Evolutionary conservation across 495 filamentous ascomycete genomes (phyloP).

Genomic region (Penicillium canescens): DNA sequence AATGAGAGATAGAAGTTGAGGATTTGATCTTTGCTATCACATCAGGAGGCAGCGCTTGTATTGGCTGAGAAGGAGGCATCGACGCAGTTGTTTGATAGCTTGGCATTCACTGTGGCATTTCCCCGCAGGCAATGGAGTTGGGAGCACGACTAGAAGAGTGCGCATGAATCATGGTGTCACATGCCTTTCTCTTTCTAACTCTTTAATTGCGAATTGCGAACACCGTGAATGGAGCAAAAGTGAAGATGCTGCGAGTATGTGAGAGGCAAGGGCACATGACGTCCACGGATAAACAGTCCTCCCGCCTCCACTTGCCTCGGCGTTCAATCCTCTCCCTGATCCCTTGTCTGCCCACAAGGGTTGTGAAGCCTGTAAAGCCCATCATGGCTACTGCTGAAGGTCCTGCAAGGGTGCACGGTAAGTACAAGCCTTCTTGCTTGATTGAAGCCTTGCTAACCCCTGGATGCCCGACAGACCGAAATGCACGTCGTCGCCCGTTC

Average conservation of each 20-base stretch:
- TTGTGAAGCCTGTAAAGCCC: constrained; percentile 7
- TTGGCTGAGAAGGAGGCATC: constrained; percentile 27
- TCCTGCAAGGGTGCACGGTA: constrained; percentile 66
- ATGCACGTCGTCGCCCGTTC: constrained; percentile 80
- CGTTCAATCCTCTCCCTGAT: constrained; percentile 6
- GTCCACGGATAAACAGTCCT: constrained; percentile 30
- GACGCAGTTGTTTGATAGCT: not conserved
- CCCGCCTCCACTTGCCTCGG: constrained; percentile 21
- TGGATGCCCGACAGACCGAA: constrained; percentile 50
- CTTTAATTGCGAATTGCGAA: not conserved
- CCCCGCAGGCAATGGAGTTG: not conserved
- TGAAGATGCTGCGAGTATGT: constrained; percentile 7
- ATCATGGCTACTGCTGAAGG: constrained; percentile 70
- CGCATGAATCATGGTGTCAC: not conserved
- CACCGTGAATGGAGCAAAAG: not conserved
- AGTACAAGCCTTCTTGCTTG: constrained; percentile 13
- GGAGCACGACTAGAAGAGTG: not conserved
- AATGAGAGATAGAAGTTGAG: constrained; percentile 70
- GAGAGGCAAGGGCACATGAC: constrained; percentile 33
- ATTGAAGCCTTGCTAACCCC: constrained; percentile 18
- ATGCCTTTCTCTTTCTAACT: not conserved
- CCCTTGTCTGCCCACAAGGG: constrained; percentile 8
- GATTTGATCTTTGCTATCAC: constrained; percentile 87
- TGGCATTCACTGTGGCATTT: not conserved
- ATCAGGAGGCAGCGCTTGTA: constrained; percentile 70